Base-by-base conservation (phyloP, 2,329 filamentous ascomycete genomes). In the Colletotrichum phormii region DNA sequence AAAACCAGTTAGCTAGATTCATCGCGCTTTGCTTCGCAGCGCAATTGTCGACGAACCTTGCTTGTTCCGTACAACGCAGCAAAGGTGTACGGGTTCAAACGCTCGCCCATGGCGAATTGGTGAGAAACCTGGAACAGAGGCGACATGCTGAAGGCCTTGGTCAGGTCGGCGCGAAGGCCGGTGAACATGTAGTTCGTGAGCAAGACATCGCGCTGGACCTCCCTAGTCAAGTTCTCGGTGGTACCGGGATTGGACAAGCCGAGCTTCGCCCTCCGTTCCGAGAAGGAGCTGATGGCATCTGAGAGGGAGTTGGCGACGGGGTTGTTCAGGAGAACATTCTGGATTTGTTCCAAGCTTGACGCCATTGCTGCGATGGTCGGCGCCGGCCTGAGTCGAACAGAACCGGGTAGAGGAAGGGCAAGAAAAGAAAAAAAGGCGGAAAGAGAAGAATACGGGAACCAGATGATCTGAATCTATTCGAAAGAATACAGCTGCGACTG, bases 51-150 rank as follows among this genome's bases (percentile, higher is more conserved):
- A 87, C 89, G 78, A 85, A 98, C 96, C 89, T 95, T 96, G 84
- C 93, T 93, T 77, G 94, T 98, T 78, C 97, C 97, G 82, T 97
- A 98, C 80, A 99, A 91, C 76, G 94, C 94, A 77, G 95, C 94
- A 85, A 98, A 98, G 67, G 94, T 95, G 85, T 99, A 99, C 49
- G 97, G 97, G 82, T 95, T 95, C 83, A 97, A 88, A 77, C 93
- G 92, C 85, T 98, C 95, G 78, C 97, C 96, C 90, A 98, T 94
- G 68, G 96, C 93, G 83, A 99, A 97, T 78, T 97, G 94, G 86
- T 99, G 97, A 76, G 96, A 98, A 78, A 98, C 94, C 86, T 98
- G 96, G 89, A 99, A 99, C 77, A 98, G 87, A 71, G 97, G 97
- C 71, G 92, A 91, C 83, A 97, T 91, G 89, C 95, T 97, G 86